Base-by-base conservation (phyloP, 805 yeast species). In the Brettanomyces nanus region DNA sequence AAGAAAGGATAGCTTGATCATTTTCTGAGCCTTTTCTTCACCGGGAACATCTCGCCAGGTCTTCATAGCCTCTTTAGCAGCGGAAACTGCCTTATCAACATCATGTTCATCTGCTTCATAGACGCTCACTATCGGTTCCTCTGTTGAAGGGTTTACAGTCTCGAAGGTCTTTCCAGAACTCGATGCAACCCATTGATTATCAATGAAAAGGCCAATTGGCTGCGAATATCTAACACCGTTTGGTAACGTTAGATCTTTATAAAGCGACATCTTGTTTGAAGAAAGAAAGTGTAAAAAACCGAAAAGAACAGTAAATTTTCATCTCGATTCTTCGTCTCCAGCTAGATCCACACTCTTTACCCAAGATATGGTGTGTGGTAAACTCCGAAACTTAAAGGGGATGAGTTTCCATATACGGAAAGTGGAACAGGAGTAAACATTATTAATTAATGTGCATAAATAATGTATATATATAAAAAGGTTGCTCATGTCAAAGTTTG, bases 201-300 rank as follows among this genome's bases (percentile, higher is more conserved):
- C 66, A 51, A 75, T 74, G 55, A 74, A 78, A 43, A 77, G 61
- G 5, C 85, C 85, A n/a, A 75, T 42, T 28, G 83, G 85, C 48
- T 75, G 81, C 19, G 56, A 47, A 54, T 62, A 71, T 35, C 63
- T 65, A 34, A 54, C 48, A 36, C 80, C 80, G 29, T 65, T 68
- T 17, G 81, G 79, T 21, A 58, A 38, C 2, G 42, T 42, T 28
- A 58, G 36, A 4, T 23, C 26, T 23, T 23, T 23, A 11, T 23
- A 23, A 9, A 23, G 26, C 7, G 26, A 23, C 10, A 11, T 9
- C 26, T n/a, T n/a, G n/a, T n/a, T n/a, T n/a, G n/a, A n/a, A n/a
- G n/a, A n/a, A n/a, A n/a, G n/a, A n/a, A n/a, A n/a, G n/a, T n/a
- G n/a, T n/a, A n/a, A n/a, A n/a, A n/a, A n/a, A n/a, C n/a, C n/a